Percentiles rank a stretch among this genome's conserved stretches.
Conservation (phyloP, 2,329 filamentous ascomycete species). For the Monosporascus cannonballus region DNA sequence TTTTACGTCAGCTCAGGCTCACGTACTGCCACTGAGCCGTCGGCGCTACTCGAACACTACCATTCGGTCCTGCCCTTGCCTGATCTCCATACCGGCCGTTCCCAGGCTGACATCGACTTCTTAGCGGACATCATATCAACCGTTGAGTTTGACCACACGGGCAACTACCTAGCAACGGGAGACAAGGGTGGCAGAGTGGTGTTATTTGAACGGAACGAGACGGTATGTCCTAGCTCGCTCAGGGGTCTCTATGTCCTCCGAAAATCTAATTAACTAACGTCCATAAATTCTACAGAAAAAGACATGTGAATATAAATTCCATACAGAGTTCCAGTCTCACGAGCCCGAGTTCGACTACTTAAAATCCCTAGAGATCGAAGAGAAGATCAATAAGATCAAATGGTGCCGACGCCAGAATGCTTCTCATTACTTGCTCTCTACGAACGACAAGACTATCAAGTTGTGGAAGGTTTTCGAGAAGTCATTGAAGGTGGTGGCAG, state of each 20-base stretch:
- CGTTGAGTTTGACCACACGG: constrained; percentile 85
- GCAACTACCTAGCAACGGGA: constrained; percentile 84
- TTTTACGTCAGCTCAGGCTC: background rate
- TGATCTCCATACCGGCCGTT: background rate
- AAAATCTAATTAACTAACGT: background rate
- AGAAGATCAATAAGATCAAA: constrained; percentile 99
- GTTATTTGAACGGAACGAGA: constrained; percentile 90
- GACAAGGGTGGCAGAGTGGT: constrained; percentile 84
- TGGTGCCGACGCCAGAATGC: constrained; percentile 98
- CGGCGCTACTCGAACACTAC: background rate
- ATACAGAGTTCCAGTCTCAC: constrained; percentile 99
- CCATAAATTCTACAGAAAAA: constrained; percentile 66
- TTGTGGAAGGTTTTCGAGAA: constrained; percentile 99
- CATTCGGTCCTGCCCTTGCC: background rate
- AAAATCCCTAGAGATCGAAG: constrained; percentile 98
- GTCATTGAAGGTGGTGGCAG: constrained; percentile 95
- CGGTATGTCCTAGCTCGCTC: constrained; percentile 50
- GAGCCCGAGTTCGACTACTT: constrained; percentile 99
- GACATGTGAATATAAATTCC: constrained; percentile 99
- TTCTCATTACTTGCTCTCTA: constrained; percentile 95
- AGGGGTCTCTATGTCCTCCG: background rate
- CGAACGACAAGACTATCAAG: constrained; percentile 99
- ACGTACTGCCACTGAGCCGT: background rate
- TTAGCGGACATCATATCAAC: constrained; percentile 86
- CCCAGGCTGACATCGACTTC: constrained; percentile 17